A percentile compares a stretch with the other conserved stretches of the same genome.
These are phyloP conservation scores for Sclerotinia sclerotiorum DNA, from an alignment of 2,329 filamentous ascomycete genomes.

Conservation along the genomic window DNA sequence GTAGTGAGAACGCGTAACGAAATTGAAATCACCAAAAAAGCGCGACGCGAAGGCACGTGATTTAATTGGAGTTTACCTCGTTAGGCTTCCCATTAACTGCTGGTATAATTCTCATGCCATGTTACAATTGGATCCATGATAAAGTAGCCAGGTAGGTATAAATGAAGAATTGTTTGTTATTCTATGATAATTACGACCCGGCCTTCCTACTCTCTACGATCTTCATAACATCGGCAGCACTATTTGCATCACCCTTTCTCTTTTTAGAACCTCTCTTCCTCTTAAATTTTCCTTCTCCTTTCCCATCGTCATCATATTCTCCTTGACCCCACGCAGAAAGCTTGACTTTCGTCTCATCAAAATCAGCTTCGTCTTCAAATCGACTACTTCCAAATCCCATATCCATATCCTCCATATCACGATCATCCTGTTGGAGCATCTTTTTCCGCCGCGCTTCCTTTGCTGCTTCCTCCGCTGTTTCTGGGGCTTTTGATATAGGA, in stretches of 20 bases:
- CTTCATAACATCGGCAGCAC: conserved; percentile 73
- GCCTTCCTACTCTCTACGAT: conserved; percentile 60
- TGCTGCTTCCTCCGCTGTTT: conserved; percentile 50
- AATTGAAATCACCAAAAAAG: not conserved
- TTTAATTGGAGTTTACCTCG: too few species aligned
- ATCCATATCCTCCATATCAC: conserved; percentile 89
- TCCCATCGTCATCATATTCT: conserved; percentile 48
- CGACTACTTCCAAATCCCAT: conserved; percentile 90
- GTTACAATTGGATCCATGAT: not conserved
- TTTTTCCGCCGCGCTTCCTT: conserved; percentile 69
- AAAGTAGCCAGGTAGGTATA: not conserved
- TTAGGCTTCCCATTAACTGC: not conserved
- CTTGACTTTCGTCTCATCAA: conserved; percentile 66
- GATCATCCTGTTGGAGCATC: conserved; percentile 70
- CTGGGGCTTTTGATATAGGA: conserved; percentile 45
- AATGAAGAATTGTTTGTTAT: not conserved
- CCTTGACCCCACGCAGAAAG: conserved; percentile 64
- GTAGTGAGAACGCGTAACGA: not conserved
- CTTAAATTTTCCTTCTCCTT: conserved; percentile 52
- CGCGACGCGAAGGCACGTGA: conserved; percentile 11
- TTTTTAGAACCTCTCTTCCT: conserved; percentile 73
- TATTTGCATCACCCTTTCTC: conserved; percentile 76
- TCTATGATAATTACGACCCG: not conserved
- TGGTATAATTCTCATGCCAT: not conserved
- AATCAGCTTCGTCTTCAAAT: conserved; percentile 84